Conservation (phyloP, 2,329 filamentous ascomycete species). For the Exophiala calicioides region DNA sequence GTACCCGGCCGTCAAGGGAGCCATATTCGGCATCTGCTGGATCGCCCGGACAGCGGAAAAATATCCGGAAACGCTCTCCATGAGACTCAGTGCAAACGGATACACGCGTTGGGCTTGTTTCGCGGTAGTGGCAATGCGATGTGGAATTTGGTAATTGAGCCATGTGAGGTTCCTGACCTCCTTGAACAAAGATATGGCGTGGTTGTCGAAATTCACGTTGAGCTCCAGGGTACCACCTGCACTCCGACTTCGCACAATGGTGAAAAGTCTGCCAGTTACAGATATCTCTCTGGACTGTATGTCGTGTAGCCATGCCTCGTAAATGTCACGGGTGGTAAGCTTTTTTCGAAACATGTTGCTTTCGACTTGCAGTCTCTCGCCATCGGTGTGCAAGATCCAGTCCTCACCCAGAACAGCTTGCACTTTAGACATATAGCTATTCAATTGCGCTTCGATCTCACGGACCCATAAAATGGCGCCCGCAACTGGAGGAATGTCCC, state of each 20-base stretch:
- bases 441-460: conserved; percentile 93
- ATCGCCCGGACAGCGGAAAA: conserved; percentile 86
- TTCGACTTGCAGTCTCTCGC: conserved; percentile 88
- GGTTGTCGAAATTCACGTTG: conserved; percentile 92
- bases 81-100: conserved; percentile 93
- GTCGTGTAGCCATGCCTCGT: conserved; percentile 92
- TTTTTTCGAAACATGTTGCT: conserved; percentile 95
- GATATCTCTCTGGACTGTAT: conserved; percentile 85
- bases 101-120: conserved; percentile 99
- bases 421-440: conserved; percentile 98
- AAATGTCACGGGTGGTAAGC: conserved; percentile 89
- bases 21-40: conserved; percentile 79
- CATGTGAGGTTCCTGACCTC: conserved; percentile 95
- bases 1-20: conserved; percentile 85
- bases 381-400: conserved; percentile 92
- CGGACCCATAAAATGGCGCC: conserved; percentile 97
- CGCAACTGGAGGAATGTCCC: conserved; percentile 91
- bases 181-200: conserved; percentile 97
- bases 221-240: conserved; percentile 86
- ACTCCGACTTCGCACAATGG: conserved; percentile 83
- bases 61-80: conserved; percentile 96
- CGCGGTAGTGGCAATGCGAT: conserved; percentile 90
- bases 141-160: conserved; percentile 92
- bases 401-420: conserved; percentile 94
- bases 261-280: conserved; percentile 89